Conservation (phyloP, 1,284 basidiomycete genomes). For the Trametes versicolor region DNA sequence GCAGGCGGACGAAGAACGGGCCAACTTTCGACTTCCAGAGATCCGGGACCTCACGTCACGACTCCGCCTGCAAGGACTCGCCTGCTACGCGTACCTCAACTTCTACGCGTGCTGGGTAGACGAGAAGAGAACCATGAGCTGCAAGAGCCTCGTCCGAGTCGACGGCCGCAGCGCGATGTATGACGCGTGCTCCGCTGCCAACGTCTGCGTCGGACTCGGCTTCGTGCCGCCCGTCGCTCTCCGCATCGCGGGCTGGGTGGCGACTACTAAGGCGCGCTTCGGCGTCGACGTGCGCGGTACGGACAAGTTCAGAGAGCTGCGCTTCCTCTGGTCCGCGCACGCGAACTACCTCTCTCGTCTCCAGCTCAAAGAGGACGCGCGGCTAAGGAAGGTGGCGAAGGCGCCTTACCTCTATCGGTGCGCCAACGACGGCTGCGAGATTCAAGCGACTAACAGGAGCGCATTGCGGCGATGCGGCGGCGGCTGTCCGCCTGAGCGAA, state of each 20-base stretch:
- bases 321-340: not conserved
- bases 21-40: not conserved
- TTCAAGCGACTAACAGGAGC: conserved; percentile 11
- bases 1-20: not conserved
- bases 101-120: conserved; percentile 6
- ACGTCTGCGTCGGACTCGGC: conserved; percentile 14
- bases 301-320: not conserved
- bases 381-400: conserved; percentile 9
- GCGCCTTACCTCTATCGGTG: conserved; percentile 22
- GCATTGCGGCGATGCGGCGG: conserved; percentile 18
- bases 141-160: not conserved
- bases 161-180: not conserved
- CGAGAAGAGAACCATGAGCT: not conserved
- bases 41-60: conserved; percentile 9
- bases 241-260: conserved; percentile 19
- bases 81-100: conserved; percentile 11
- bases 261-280: conserved; percentile 11
- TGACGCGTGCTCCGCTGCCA: conserved; percentile 1
- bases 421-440: conserved; percentile 20
- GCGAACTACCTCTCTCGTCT: conserved; percentile 1
- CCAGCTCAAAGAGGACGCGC: not conserved
- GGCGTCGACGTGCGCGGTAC: conserved; percentile 7
- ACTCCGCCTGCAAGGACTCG: conserved; percentile 19
- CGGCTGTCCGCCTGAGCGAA: conserved; percentile 11
- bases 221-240: conserved; percentile 12